Conservation (phyloP, 345 rosid species). For the Orychophragmus violaceus region DNA sequence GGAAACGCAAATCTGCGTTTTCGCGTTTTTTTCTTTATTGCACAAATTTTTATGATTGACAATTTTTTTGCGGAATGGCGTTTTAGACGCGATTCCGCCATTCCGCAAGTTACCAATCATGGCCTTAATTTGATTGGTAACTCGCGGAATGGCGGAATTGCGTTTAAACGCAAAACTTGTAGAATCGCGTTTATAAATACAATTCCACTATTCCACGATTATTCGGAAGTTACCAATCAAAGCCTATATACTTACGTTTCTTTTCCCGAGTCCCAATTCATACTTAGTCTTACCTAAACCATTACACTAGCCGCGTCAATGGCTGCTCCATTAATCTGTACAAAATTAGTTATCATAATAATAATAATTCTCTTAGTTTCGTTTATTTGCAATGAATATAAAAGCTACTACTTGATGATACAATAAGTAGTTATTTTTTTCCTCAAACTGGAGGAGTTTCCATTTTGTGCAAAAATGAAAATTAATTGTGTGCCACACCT, state of each 20-base stretch:
- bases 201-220: no score
- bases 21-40: no score
- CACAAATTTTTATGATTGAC: no score
- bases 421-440: not conserved
- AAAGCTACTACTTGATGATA: not conserved
- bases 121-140: no score
- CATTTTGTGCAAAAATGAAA: not conserved
- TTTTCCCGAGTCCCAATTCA: not conserved
- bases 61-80: no score
- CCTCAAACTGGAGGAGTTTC: not conserved
- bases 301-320: slow-evolving; percentile 2
- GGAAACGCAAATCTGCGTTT: no score
- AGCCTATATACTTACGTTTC: not conserved
- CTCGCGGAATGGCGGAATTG: no score
- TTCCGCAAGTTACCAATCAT: no score
- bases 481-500: not conserved
- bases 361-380: not conserved
- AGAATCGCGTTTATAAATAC: no score
- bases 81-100: no score
- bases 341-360: not conserved
- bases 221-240: no score
- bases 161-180: no score
- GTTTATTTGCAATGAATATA: not conserved
- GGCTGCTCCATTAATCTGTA: not conserved
- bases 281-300: slow-evolving; percentile 2